Evolutionary conservation across 345 rosid genomes (phyloP).

Genomic region (Nephelium lappaceum): DNA sequence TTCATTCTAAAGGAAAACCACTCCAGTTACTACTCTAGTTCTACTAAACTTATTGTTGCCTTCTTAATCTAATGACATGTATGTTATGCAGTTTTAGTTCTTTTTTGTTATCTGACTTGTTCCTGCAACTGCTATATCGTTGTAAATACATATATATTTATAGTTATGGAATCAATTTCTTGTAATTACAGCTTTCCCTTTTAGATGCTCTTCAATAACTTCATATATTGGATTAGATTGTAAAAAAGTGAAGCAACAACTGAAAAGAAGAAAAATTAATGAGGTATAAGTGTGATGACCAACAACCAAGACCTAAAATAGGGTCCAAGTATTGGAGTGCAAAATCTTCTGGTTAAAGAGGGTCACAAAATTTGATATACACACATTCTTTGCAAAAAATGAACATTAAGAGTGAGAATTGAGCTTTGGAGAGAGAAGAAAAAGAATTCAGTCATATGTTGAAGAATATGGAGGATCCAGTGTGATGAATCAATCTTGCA

Average conservation of each 20-base stretch:
- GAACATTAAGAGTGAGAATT: background rate
- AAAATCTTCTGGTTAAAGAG: no score
- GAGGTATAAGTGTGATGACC: no score
- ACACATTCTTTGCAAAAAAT: no score
- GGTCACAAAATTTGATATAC: no score
- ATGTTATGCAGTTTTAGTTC: constrained; percentile 8
- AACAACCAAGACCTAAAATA: no score
- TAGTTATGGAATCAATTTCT: constrained; percentile 18
- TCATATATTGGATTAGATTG: background rate
- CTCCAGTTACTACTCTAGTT: constrained; percentile 24
- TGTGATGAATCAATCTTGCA: background rate
- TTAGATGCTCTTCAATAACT: background rate
- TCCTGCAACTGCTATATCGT: constrained; percentile 12
- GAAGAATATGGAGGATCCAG: constrained; percentile 8
- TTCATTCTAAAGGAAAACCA: constrained; percentile 42
- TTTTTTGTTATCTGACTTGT: constrained; percentile 23
- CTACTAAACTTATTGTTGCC: constrained; percentile 21
- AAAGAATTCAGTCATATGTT: background rate
- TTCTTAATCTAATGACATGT: constrained; percentile 21
- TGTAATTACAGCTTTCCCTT: background rate
- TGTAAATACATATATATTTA: constrained; percentile 35
- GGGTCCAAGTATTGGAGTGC: no score
- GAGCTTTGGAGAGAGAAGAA: no score
- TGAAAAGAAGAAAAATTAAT: no score
- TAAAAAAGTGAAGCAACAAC: no score